A percentile compares a stretch with the other conserved stretches of the same genome.
These are phyloP conservation scores for Penicillium polonicum DNA, from an alignment of 2,329 filamentous ascomycete genomes.

Conservation along the genomic window DNA sequence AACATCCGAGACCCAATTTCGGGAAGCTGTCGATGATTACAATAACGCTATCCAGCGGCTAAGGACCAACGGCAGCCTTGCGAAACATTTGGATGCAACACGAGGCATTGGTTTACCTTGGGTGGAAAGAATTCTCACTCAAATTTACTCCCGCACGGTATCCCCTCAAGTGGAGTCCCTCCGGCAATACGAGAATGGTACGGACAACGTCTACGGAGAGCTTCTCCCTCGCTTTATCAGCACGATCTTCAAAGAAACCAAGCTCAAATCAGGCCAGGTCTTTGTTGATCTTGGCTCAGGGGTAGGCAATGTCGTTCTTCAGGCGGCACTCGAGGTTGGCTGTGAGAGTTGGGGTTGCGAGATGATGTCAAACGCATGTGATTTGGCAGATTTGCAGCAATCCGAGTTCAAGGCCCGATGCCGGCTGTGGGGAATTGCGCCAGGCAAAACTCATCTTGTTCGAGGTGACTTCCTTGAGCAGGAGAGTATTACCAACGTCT, in stretches of 20 bases:
- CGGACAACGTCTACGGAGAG: slow-evolving; percentile 93
- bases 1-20: slow-evolving; percentile 69
- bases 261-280: slow-evolving; percentile 76
- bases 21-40: slow-evolving; percentile 70
- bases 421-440: slow-evolving; percentile 80
- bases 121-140: slow-evolving; percentile 76
- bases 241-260: slow-evolving; percentile 74
- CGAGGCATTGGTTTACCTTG: slow-evolving; percentile 69
- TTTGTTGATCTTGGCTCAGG: slow-evolving; percentile 96
- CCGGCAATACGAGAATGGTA: slow-evolving; percentile 81
- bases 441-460: slow-evolving; percentile 76
- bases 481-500: slow-evolving; percentile 64
- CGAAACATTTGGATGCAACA: slow-evolving; percentile 66
- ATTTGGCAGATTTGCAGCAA: slow-evolving; percentile 75
- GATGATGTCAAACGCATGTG: slow-evolving; percentile 88
- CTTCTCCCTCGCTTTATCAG: slow-evolving; percentile 81
- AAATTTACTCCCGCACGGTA: slow-evolving; percentile 90
- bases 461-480: slow-evolving; percentile 81
- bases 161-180: slow-evolving; percentile 83
- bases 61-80: slow-evolving; percentile 68
- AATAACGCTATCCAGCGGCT: slow-evolving; percentile 68
- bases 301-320: slow-evolving; percentile 91
- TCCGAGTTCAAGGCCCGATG: slow-evolving; percentile 82
- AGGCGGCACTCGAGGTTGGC: slow-evolving; percentile 88
- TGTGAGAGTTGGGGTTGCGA: slow-evolving; percentile 97